Evolutionary conservation across 257 asterid genomes (phyloP).

Genomic region (Cordia subcordata): DNA sequence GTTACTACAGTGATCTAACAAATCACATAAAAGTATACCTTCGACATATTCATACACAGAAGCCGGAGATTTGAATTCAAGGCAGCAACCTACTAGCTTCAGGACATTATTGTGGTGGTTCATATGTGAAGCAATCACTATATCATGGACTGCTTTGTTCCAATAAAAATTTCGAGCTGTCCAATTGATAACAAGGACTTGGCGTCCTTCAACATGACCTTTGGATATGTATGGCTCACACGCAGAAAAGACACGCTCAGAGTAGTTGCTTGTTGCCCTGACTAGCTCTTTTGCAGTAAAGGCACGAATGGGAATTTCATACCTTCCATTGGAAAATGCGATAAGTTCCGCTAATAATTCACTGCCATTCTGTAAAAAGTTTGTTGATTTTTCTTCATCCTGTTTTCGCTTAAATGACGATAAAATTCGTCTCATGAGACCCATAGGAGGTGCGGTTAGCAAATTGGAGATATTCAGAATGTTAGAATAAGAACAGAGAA

Average conservation of each 20-base stretch:
- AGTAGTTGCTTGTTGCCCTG: conserved; percentile 8
- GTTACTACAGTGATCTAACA: background rate
- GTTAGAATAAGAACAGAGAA: too few relatives aligned
- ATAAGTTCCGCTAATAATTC: conserved; percentile 6
- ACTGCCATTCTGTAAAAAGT: conserved; percentile 11
- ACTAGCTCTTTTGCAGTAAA: conserved; percentile 12
- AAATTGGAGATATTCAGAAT: too few relatives aligned
- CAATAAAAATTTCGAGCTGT: background rate
- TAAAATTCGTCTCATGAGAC: too few relatives aligned
- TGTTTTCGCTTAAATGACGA: background rate
- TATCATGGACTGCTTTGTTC: background rate
- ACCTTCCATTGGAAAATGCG: conserved; percentile 7
- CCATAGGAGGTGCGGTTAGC: too few relatives aligned
- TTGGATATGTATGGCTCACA: background rate
- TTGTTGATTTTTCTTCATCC: conserved; percentile 6
- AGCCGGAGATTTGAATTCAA: background rate
- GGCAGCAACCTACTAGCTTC: conserved; percentile 1
- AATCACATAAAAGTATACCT: background rate
- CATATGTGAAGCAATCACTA: conserved; percentile 1
- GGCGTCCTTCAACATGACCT: background rate
- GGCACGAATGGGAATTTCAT: conserved; percentile 9
- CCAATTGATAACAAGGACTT: background rate
- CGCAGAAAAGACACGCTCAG: background rate
- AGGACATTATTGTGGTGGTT: conserved; percentile 15
- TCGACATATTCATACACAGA: background rate